Evolutionary conservation across 768 basidiomycete species (phyloP).

Genomic region (Leucocoprinus birnbaumii): DNA sequence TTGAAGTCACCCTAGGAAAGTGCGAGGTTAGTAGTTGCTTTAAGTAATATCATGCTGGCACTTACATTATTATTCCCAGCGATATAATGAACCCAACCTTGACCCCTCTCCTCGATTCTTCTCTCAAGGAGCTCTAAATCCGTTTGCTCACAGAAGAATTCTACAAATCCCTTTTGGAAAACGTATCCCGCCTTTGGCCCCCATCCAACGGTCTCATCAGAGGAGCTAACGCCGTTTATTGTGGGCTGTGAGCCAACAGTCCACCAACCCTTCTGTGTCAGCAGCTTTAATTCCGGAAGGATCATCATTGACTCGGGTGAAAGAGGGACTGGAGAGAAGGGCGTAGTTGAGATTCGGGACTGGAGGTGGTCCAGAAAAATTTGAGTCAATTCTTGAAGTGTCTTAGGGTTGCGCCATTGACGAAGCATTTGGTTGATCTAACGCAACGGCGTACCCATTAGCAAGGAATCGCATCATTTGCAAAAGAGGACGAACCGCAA

Average conservation of each 20-base stretch:
- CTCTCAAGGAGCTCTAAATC: constrained; percentile 61
- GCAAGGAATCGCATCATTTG: neutral
- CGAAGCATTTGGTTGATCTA: constrained; percentile 62
- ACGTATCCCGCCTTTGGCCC: constrained; percentile 92
- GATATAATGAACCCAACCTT: constrained; percentile 79
- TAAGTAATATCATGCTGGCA: constrained; percentile 17
- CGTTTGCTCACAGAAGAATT: constrained; percentile 79
- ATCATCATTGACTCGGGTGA: constrained; percentile 82
- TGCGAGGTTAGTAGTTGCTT: neutral
- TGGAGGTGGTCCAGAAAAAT: constrained; percentile 83
- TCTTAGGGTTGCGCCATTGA: constrained; percentile 75
- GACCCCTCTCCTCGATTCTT: constrained; percentile 48
- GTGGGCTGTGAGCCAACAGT: constrained; percentile 97
- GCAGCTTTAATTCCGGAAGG: constrained; percentile 66
- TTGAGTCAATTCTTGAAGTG: constrained; percentile 64
- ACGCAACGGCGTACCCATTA: neutral
- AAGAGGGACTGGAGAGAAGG: constrained; percentile 84
- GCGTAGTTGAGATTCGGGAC: constrained; percentile 70
- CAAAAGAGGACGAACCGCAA: constrained; percentile 41
- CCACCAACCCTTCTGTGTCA: constrained; percentile 88
- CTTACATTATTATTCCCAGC: constrained; percentile 77
- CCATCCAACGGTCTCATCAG: constrained; percentile 85
- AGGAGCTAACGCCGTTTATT: constrained; percentile 74
- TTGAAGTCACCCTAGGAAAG: constrained; percentile 65
- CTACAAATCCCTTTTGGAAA: constrained; percentile 96